Evolutionary conservation across 2,329 filamentous ascomycete species (phyloP).

Genomic region (Aspergillus vadensis): DNA sequence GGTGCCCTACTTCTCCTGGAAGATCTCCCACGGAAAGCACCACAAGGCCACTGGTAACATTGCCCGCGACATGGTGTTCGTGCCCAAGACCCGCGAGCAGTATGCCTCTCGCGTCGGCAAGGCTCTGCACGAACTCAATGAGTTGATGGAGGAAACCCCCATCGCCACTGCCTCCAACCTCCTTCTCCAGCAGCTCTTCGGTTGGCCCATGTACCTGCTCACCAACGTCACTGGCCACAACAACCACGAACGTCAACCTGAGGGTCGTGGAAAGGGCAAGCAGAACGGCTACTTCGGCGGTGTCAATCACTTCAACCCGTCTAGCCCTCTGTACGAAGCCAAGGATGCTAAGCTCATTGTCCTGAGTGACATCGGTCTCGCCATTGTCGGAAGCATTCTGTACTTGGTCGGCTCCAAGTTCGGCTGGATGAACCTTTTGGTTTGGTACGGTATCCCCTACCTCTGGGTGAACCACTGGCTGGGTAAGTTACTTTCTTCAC

Average conservation of each 20-base stretch:
- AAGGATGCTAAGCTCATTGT: slow-evolving; percentile 86
- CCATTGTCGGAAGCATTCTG: slow-evolving; percentile 63
- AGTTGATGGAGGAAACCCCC: slow-evolving; percentile 93
- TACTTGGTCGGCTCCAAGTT: slow-evolving; percentile 72
- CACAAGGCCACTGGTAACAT: slow-evolving; percentile 98
- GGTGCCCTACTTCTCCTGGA: slow-evolving; percentile 99
- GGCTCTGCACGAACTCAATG: slow-evolving; percentile 76
- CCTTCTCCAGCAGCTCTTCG: slow-evolving; percentile 81
- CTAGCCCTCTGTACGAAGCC: slow-evolving; percentile 86
- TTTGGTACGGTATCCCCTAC: slow-evolving; percentile 96
- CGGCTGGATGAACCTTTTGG: slow-evolving; percentile 80
- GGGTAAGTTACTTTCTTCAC: slow-evolving; percentile 61
- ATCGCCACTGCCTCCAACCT: slow-evolving; percentile 75
- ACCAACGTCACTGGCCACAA: slow-evolving; percentile 96
- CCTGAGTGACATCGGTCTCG: slow-evolving; percentile 80
- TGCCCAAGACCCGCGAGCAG: slow-evolving; percentile 85
- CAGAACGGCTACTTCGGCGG: slow-evolving; percentile 74
- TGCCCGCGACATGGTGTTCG: slow-evolving; percentile 98
- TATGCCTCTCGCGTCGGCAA: slow-evolving; percentile 75
- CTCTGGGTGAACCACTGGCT: slow-evolving; percentile 99
- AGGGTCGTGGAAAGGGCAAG: slow-evolving; percentile 94
- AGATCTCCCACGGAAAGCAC: slow-evolving; percentile 98
- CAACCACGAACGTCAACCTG: slow-evolving; percentile 83
- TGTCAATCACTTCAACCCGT: slow-evolving; percentile 93
- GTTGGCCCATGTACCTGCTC: slow-evolving; percentile 90